These are phyloP conservation scores for Corymbia calophylla DNA, from an alignment of 441 rosid genomes.

Conservation along the genomic window DNA sequence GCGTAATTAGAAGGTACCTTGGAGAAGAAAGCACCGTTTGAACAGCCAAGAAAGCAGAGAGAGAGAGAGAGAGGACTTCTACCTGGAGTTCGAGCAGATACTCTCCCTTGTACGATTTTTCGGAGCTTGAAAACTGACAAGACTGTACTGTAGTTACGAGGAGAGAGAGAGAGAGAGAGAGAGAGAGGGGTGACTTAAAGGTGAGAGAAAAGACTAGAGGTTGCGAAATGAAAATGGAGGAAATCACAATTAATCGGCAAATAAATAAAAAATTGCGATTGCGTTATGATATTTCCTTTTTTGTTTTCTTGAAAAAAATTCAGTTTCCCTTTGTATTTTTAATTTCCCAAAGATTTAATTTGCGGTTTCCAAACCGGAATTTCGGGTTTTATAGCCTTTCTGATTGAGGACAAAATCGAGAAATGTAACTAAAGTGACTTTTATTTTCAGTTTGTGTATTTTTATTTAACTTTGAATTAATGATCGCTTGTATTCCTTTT, in stretches of 20 bases:
- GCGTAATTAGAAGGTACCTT: background rate
- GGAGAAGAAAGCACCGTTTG: background rate
- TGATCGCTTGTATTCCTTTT: rapidly evolving
- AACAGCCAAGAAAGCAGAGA: background rate
- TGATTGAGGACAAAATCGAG: background rate
- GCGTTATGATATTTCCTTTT: background rate
- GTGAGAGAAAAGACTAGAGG: background rate
- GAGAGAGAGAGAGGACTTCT: background rate
- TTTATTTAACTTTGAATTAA: background rate
- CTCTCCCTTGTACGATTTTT: background rate
- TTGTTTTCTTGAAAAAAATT: background rate
- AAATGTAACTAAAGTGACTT: rapidly evolving
- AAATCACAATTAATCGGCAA: background rate
- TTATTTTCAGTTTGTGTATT: background rate
- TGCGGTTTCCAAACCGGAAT: background rate
- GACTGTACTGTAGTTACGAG: background rate
- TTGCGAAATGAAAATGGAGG: background rate
- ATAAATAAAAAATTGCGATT: background rate
- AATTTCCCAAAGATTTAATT: background rate
- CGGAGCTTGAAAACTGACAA: background rate
- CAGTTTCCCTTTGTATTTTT: too few relatives aligned
- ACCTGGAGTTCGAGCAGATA: background rate
- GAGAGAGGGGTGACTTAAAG: background rate
- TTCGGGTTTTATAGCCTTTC: background rate
- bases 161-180: background rate